Evolutionary conservation across 2,329 filamentous ascomycete species (phyloP), one percentile per base, ranked within the genome.

Genomic region (Colletotrichum godetiae): DNA sequence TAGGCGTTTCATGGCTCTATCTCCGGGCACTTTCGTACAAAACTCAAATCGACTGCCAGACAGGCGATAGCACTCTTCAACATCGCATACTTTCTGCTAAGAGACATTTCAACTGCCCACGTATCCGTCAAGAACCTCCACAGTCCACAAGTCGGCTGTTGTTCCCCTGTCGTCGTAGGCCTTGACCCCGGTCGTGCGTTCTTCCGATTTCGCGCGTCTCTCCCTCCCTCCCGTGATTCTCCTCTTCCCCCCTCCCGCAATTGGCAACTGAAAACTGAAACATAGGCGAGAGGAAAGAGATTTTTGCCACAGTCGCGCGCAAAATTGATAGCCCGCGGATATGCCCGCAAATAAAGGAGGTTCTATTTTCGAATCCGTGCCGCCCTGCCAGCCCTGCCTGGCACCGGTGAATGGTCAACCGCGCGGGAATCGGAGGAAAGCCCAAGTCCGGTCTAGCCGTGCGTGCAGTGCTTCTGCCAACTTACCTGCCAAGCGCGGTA

Each of bases 101-200:
- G 42, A 49, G 42, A 49, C 6, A 49, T 10, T 49, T 19, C 42
- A 22, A 22, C 42, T 49, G 42, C 42, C 42, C 42, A 22, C 42
- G 19, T 49, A 49, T 49, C 42, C 42, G 42, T 49, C 37, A 22
- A 49, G 42, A 49, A 49, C 42, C 42, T 49, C 19, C 42, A 49
- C 19, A 22, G 15, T 35, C 56, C 53, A 72, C 65, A 68, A 52
- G 35, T 33, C 49, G 60, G 29, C 29, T 57, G 27, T 60, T 31
- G 53, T 64, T 64, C 67, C 29, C 10, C n/a, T 37, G 55, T 12
- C 42, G n/a, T 15, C 24, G 46, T 19, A 1, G 37, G 19, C 46
- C 33, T 15, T 29, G 56, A 8, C 67, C 56, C 67, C 61, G 37
- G 61, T 71, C 61, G 67, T 73, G 71, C 67, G 67, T 49, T 37